Evolutionary conservation across 2,329 filamentous ascomycete genomes (phyloP), one percentile per base, ranked within the genome.

Genomic region (Lachnellula cervina): DNA sequence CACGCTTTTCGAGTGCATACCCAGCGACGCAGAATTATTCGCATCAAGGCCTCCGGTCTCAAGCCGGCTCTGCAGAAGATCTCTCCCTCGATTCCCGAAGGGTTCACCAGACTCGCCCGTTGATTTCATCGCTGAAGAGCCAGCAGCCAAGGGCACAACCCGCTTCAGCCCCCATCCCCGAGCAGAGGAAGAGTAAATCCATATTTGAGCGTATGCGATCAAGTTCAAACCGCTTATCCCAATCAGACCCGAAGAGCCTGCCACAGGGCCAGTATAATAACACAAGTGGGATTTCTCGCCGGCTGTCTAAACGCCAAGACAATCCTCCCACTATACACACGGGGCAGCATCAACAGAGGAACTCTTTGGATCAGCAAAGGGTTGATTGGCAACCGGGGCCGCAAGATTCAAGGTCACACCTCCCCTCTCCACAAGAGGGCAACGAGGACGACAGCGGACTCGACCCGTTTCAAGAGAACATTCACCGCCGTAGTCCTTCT

Each of bases 241-340:
- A 46, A 34, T 17, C 21, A 5, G 44, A 32, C 21, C 52, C 35
- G 64, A 54, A 46, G 47, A 54, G 17, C 52, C 59, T 35, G 34
- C 58, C 25, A 50, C 52, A 48, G 40, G 43, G 5, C 25, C 59
- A 57, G 14, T 78, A 80, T 74, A 77, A 80, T 66, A 79, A 77
- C 65, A 74, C 73, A 57, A 62, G 70, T 48, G 76, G 76, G 50
- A 70, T 83, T 48, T 74, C 71, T 61, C 81, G 81, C 60, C 75
- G 80, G 62, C 75, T 78, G 34, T 86, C 83, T 45, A 84, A 73
- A 76, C 81, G 65, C 72, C 79, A 68, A 80, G 79, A 76, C 75
- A 78, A 69, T 68, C 72, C 62, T 66, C 70, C 63, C 62, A 49
- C 52, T 9, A 59, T 78, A 61, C 74, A 74, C 65, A 77, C 76